Base-by-base conservation (phyloP, 1,139 yeast genomes). In the Taphrina confusa region DNA sequence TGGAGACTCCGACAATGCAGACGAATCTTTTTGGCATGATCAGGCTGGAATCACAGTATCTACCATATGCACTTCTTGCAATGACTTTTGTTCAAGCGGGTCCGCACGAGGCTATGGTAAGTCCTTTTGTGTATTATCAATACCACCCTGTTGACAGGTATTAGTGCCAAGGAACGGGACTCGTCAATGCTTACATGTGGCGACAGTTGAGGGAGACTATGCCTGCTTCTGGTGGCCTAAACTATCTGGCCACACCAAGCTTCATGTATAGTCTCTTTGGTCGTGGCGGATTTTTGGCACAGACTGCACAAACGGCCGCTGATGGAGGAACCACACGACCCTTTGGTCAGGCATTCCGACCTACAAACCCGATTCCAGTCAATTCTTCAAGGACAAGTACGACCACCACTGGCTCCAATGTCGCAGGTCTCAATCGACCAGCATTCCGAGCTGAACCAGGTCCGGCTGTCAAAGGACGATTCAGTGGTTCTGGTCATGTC, bases 1-100 rank as follows among this genome's bases (percentile, higher is more conserved):
- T 64, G 18, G 70, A 67, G 56, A 55, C 66, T 45, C 64, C 70
- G 8, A 67, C 70, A 11, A 12, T 66, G 69, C 39, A 65, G 64
- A 22, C 66, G 61, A 39, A 71, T 68, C 33, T 66, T 64, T 16
- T 69, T 73, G 70, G 75, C 51, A 66, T 68, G 27, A 62, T 75
- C 57, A 67, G 66, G 23, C 62, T 73, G 57, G 68, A 69, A 62
- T 72, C 75, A 14, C 65, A 67, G 50, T 74, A 69, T 58, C 63
- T 72, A 22, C 76, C 78, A 1, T 65, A 70, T 25, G 66, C 73
- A 39, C 67, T 68, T 62, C 65, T 74, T 18, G 65, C 65, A 1
- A 33, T 70, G 33, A 66, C 68, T n/a, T 61, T 71, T 18, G 59
- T 73, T 22, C 49, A 66, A 9, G 71, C 68, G 18, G 76, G 76